Evolutionary conservation across 1,139 yeast genomes (phyloP).

Genomic region (Candida labiduridarum): DNA sequence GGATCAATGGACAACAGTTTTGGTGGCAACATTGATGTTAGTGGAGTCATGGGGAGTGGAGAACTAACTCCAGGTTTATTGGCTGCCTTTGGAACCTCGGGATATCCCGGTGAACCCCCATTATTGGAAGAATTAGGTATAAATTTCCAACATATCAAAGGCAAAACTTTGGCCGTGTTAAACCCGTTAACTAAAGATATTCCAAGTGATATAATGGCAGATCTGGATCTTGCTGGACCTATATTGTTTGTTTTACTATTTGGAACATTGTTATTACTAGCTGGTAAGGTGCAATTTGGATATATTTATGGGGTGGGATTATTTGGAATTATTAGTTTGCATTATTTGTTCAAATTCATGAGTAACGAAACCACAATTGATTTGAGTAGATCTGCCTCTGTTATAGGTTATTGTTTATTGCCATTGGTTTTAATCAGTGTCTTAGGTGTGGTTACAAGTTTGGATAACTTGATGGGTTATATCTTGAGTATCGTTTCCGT

Average conservation of each 20-base stretch:
- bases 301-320: conserved; percentile 96
- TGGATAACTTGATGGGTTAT: conserved; percentile 80
- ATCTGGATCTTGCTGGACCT: conserved; percentile 95
- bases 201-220: conserved; percentile 79
- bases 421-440: conserved; percentile 86
- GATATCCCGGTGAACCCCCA: conserved; percentile 94
- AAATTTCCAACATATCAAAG: conserved; percentile 83
- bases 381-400: conserved; percentile 80
- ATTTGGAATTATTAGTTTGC: conserved; percentile 85
- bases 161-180: conserved; percentile 84
- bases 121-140: conserved; percentile 91
- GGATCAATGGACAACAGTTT: conserved; percentile 47
- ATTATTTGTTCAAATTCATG: conserved; percentile 85
- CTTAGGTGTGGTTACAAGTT: conserved; percentile 65
- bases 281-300: conserved; percentile 96
- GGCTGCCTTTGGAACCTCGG: conserved; percentile 92
- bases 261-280: conserved; percentile 78
- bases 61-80: conserved; percentile 75
- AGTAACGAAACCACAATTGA: conserved; percentile 60
- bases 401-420: conserved; percentile 88
- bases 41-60: conserved; percentile 52
- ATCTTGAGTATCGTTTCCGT: conserved; percentile 68
- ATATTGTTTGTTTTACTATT: conserved; percentile 83
- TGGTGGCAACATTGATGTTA: conserved; percentile 42
- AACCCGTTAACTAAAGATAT: conserved; percentile 67